Percentiles rank a stretch among this genome's conserved stretches.
phyloP scores from a whole-genome alignment of 2,329 filamentous ascomycete genomes.

The Botrytis pseudocinerea region DNA sequence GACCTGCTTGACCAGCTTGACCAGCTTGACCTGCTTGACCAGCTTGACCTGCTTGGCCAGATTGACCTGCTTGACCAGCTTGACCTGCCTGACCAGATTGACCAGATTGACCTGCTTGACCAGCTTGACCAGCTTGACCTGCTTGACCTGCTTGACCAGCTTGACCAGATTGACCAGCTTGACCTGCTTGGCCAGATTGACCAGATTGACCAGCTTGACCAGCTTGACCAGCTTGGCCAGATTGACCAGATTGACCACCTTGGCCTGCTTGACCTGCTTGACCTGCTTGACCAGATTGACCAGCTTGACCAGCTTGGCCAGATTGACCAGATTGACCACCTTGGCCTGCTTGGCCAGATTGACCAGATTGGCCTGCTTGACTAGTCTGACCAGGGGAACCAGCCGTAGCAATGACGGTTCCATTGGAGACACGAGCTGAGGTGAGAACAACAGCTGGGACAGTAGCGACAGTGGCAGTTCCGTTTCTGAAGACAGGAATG shows the following conservation, averaged over 20 bases:
- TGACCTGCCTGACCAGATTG: too few relatives aligned
- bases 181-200: not conserved
- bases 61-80: too few relatives aligned
- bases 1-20: too few relatives aligned
- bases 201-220: too few relatives aligned
- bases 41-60: too few relatives aligned
- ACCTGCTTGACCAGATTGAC: too few relatives aligned
- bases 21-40: too few relatives aligned
- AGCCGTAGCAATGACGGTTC: not conserved
- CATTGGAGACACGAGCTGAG: not conserved
- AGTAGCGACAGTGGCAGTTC: not conserved
- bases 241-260: too few relatives aligned
- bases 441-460: not conserved
- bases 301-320: not conserved
- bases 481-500: not conserved
- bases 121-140: too few relatives aligned
- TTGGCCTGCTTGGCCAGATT: not conserved
- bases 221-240: not conserved
- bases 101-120: too few relatives aligned
- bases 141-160: too few relatives aligned
- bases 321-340: accelerated
- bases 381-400: not conserved
- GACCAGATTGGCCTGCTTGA: not conserved
- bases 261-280: too few relatives aligned
- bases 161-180: not conserved